Base-by-base conservation (phyloP, 352 stramenopile genomes). In the Phytophthora colocasiae region DNA sequence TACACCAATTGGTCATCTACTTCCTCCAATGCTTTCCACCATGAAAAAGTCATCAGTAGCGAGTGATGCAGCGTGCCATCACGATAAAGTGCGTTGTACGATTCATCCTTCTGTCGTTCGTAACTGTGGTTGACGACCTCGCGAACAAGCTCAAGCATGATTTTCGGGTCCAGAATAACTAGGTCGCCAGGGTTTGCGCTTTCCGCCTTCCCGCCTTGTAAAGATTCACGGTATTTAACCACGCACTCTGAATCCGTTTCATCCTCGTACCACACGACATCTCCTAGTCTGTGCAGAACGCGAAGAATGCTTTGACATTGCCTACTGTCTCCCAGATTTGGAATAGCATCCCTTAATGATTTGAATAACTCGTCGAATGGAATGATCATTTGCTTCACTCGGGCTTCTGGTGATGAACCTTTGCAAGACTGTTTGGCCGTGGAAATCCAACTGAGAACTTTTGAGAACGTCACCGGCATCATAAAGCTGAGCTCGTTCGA, bases 191-290 rank as follows among this genome's bases (percentile, higher is more conserved):
- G 24, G 6, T 38, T 22, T 0, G 26, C 19, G 10, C 34, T 4
- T 36, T 14, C 19, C 19, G 19, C 19, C 19, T 19, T 19, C 19
- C 19, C 19, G 19, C 1, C 19, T 19, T 1, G 19, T 19, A 19
- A 19, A 19, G 19, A 19, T 19, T 19, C 19, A 19, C 19, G 19
- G 19, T 19, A 19, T 19, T 19, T 19, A 19, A 19, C 19, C 19
- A 19, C 19, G 19, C 19, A 19, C 19, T 19, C 19, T 19, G 19
- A 19, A 19, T 19, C 19, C 19, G 19, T 19, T 19, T 19, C 19
- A n/a, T 58, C 29, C 27, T 74, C 45, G 10, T 65, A 74, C 66
- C 60, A 74, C 15, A 66, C 29, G 4, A 74, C n/a, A 22, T 74
- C 54, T 0, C 66, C 60, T 2, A 74, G 10, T 10, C 54, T 17